Base-by-base conservation (phyloP, 352 stramenopile genomes). In the Globisporangium splendens region DNA sequence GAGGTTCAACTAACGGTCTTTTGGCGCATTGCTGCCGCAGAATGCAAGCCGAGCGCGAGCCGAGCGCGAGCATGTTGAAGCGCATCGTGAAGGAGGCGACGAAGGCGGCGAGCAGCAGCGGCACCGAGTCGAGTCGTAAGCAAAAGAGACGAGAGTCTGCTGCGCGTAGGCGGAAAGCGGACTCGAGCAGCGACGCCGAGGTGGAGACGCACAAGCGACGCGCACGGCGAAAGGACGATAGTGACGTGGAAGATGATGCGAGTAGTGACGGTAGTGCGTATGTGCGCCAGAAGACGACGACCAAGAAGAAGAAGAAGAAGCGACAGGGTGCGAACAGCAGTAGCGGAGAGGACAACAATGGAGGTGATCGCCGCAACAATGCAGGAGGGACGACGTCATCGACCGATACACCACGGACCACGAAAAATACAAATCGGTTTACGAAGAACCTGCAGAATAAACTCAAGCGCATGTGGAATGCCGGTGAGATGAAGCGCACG, bases 401-500 rank as follows among this genome's bases (percentile, higher is more conserved):
- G 39, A 50, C 54, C 12, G 59, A 65, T 31, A 60, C 59, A 1
- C 59, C 51, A 12, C n/a, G 41, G 41, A 50, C 39, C 31, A 8
- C 20, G 1, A 17, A 14, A 11, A 61, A 33, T 13, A 53, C 57
- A 10, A 56, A 31, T 1, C 24, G 38, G 10, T 54, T 56, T 38
- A 60, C 52, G 33, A 50, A 31, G n/a, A 65, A 65, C 38, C 13
- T 54, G 14, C 43, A 72, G 56, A 22, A 65, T 43, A 69, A 70
- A 54, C 44, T 67, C 14, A 55, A 61, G 50, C 56, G 66, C 14
- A 65, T 74, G 38, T 71, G 63, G 59, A 72, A 74, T 49, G 71
- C 73, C 0, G 56, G 61, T 8, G 70, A 69, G 22, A 82, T 78
- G 72, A 85, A 83, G 52, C 72, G 79, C 35, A 66, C 77, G 31